Evolutionary conservation across 495 filamentous ascomycete species (phyloP), one percentile per base, ranked within the genome.

Genomic region (Hypoxylon crocopeplum): DNA sequence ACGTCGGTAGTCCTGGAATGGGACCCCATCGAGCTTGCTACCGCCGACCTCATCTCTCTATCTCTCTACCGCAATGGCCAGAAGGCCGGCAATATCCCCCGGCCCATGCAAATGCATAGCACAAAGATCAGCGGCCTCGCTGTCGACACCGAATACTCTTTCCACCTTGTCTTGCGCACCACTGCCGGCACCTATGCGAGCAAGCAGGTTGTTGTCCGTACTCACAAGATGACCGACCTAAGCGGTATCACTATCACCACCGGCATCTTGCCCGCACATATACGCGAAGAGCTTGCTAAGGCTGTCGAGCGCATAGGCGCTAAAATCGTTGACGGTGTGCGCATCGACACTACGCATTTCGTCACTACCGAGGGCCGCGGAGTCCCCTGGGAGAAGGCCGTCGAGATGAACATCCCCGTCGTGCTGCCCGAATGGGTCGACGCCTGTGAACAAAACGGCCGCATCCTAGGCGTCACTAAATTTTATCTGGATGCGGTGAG

Each of bases 141-240:
- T 7, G 88, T 98, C 64, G 93, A 97, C 72, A 93, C 89, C 48
- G 92, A 96, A 70, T 99, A 98, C 73, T 86, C 84, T 2, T 99
- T 99, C 76, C 92, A 98, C 66, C 81, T 98, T 17, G 87, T 98
- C 29, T 77, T 99, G 69, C 83, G 90, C 60, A 98, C 94, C 0
- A 88, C 84, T 19, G 94, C 95, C n/a, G 93, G 94, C 22, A 93
- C 89, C 17, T 91, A 86, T 60, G 79, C 83, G 41, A 92, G 88
- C 62, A 90, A 96, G 69, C 91, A 89, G 69, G 78, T 99, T 48
- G 83, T 83, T 6, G 91, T 96, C 40, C 85, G 86, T 58, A 99
- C 94, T 36, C 95, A 98, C 77, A 97, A 97, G 79, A 97, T 98
- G 95, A 98, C 94, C 21, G 94, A 99, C 73, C 79, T 99, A 40